Conservation (phyloP, 2,329 filamentous ascomycete species). For the Fusarium tupiense region DNA sequence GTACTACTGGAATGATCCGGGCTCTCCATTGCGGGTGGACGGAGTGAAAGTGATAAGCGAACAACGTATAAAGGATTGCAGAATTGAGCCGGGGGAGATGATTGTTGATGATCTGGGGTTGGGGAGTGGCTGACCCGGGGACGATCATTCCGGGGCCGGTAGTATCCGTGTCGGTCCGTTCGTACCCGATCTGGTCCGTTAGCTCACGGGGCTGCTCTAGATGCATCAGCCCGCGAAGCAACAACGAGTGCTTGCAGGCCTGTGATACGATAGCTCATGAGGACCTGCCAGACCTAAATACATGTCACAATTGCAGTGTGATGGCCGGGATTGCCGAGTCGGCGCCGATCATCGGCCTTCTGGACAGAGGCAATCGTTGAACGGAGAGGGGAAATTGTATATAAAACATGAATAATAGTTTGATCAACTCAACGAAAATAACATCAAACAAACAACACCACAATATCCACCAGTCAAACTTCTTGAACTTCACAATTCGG, state of each 20-base stretch:
- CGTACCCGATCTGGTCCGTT: not conserved
- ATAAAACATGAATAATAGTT: not conserved
- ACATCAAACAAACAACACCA: not conserved
- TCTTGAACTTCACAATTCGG: not conserved
- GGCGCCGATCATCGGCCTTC: not conserved
- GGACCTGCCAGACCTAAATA: not conserved
- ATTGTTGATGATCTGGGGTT: not conserved
- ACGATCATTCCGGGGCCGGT: not conserved
- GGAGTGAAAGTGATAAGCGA: not conserved
- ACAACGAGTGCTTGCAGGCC: not conserved
- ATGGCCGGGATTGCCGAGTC: not conserved
- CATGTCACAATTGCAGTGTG: not conserved
- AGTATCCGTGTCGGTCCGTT: conserved; percentile 21
- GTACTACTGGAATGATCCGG: conserved; percentile 4
- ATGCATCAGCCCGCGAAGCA: not conserved
- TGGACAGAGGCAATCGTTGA: not conserved
- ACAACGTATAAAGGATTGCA: accelerated
- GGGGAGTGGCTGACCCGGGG: not conserved
- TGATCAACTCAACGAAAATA: not conserved
- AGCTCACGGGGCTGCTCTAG: not conserved
- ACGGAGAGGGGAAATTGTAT: not conserved
- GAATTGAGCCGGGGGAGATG: not conserved
- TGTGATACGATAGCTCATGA: not conserved
- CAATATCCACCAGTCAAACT: too few relatives aligned
- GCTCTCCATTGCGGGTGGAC: not conserved